A percentile compares a stretch with the other conserved stretches of the same genome.
These are phyloP conservation scores for Epichloe hybrida DNA, from an alignment of 2,329 filamentous ascomycete genomes.

Conservation along the genomic window DNA sequence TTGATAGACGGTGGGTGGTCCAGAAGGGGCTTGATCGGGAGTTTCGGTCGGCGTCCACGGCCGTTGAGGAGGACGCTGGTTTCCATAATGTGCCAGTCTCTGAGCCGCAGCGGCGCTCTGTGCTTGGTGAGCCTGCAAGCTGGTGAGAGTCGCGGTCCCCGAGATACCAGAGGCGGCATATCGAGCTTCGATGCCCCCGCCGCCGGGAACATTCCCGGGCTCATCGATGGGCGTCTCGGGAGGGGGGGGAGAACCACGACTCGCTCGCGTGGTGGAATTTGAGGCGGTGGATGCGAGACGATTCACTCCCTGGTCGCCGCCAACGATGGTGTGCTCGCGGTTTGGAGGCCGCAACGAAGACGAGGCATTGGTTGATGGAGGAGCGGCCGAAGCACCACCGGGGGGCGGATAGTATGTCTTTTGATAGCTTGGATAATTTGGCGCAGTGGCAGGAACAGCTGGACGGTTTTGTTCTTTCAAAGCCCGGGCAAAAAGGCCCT, in stretches of 20 bases:
- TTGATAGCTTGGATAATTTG: conserved; percentile 36
- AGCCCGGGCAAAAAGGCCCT: conserved; percentile 65
- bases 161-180: conserved; percentile 88
- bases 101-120: conserved; percentile 73
- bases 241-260: conserved; percentile 83
- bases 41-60: conserved; percentile 94
- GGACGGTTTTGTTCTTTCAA: conserved; percentile 29
- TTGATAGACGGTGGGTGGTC: conserved; percentile 84
- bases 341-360: conserved; percentile 10
- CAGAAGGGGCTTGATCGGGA: conserved; percentile 74
- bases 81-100: conserved; percentile 63
- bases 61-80: conserved; percentile 28
- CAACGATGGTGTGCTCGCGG: conserved; percentile 17
- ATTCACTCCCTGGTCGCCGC: conserved; percentile 37
- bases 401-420: conserved; percentile 49
- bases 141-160: conserved; percentile 68
- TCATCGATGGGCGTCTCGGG: conserved; percentile 81
- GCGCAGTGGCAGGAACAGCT: conserved; percentile 25
- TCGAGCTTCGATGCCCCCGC: conserved; percentile 72
- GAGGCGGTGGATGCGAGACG: conserved; percentile 72
- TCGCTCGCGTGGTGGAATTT: conserved; percentile 82
- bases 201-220: conserved; percentile 51
- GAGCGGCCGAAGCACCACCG: conserved; percentile 20
- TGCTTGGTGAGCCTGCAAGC: conserved; percentile 44
- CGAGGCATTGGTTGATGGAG: conserved; percentile 18